Base-by-base conservation (phyloP, 257 asterid genomes). In the Verbascum thapsus region DNA sequence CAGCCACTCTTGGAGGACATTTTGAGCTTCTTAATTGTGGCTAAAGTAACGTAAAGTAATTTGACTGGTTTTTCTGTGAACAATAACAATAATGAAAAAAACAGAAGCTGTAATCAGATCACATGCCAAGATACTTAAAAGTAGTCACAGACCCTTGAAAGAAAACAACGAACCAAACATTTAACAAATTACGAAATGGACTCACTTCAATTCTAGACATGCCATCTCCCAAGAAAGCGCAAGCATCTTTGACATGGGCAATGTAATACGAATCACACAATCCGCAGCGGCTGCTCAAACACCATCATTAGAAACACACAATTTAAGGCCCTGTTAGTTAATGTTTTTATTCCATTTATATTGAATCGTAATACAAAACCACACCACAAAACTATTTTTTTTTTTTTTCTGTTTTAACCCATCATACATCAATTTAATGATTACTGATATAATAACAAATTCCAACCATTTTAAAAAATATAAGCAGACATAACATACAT, bases 191-290 rank as follows among this genome's bases (percentile, higher is more conserved):
- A 34, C 45, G 38, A 58, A 61, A 63, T 8, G 51, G 50, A 70
- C 89, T 78, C 75, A 90, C 99, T 78, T 94, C 99, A 76, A 87
- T 76, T 80, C 79, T 82, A 59, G 97, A 94, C 99, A 94, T 94
- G 78, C 96, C 99, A 66, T 94, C 97, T 67, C 99, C 99, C 70
- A 94, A 51, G 77, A 94, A 94, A 19, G 99, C 99, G 56, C 99
- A 94, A 60, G 97, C 97, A 75, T 80, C 74, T 68, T 94, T 94
- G 48, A 94, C 96, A 81, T 94, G 97, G 39, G 97, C 96, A 72
- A 92, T 82, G 82, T 89, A 92, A 80, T 89, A 92, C 16, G 97
- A 83, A 77, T 92, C 97, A 9, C 97, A 89, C 73, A 92, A 66
- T 52, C 99, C 96, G 56, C 97, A 92, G 16, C 20, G 81, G 81